Base-by-base conservation (phyloP, 2,329 filamentous ascomycete species). In the Aspergillus viridinutans region DNA sequence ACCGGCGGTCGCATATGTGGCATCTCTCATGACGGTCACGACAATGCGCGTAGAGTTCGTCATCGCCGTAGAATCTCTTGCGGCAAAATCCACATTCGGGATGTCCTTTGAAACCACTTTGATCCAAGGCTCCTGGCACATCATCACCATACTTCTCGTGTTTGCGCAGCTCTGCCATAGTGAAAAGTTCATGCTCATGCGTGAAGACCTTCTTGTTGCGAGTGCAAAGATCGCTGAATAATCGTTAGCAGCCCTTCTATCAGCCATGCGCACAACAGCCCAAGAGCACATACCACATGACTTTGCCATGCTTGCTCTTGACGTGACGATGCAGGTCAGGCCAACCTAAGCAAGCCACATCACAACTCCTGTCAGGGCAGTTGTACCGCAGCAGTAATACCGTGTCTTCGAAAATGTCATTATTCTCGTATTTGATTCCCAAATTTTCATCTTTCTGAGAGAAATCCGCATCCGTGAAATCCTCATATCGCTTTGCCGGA, bases 191-290 rank as follows among this genome's bases (percentile, higher is more conserved):
- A 71, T 99, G 94, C 75, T 99, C 94, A 75, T 99, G 94, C 1
- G 94, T 97, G 67, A 99, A 99, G 35, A 97, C 92, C 70, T 96
- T 97, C 77, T 99, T 99, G 79, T 97, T 92, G 58, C 92, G 82
- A 6, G 92, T 90, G 75, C 92, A 97, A 10, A 96, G 81, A 73
- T 96, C 91, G 74, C 90, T 83, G 59, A 26, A 26, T 20, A 9
- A 45, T 25, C 12, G 9, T 28, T 12, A 49, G 26, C 54, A 65
- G 53, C 40, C n/a, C 45, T 28, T 58, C 54, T 35, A 50, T 17
- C 35, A 14, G 7, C 4, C 28, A 29, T 6, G 32, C 14, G 2
- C 32, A 6, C 14, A 25, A 61, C 51, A 57, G 60, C 17, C n/a
- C 10, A 23, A 4, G 32, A 3, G 45, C 43, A 79, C 78, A 61